Conservation (phyloP, 306 rosid species). For the Fagus sylvatica region DNA sequence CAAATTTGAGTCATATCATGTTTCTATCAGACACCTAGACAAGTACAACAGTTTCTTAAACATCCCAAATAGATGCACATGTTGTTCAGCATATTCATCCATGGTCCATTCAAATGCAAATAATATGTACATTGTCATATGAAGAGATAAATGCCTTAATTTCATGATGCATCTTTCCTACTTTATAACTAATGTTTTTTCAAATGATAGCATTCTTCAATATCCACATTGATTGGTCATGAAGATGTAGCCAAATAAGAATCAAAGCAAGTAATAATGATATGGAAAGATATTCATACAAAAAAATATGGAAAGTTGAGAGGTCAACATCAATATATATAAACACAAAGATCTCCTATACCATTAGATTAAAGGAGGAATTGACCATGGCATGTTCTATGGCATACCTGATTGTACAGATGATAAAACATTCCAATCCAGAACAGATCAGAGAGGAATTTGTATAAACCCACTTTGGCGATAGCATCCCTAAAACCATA, state of each 20-base stretch:
- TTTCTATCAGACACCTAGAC: neutral
- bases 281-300: neutral
- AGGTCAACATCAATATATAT: neutral
- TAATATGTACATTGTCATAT: neutral
- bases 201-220: neutral
- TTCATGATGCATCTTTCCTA: no score
- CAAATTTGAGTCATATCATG: neutral
- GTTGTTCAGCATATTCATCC: neutral
- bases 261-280: neutral
- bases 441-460: slow-evolving; percentile 68
- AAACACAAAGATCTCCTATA: neutral
- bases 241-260: neutral
- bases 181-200: neutral
- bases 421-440: slow-evolving; percentile 81
- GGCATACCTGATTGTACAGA: slow-evolving; percentile 66
- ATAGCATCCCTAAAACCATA: slow-evolving; percentile 66
- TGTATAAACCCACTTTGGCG: slow-evolving; percentile 63
- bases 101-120: neutral
- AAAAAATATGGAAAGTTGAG: neutral
- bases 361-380: neutral
- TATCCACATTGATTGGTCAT: neutral
- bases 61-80: neutral
- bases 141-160: neutral
- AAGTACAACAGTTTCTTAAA: neutral
- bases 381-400: neutral